These are phyloP conservation scores for Rhododendron kiyosumense DNA, from an alignment of 148 eudicot species.

Conservation along the genomic window DNA sequence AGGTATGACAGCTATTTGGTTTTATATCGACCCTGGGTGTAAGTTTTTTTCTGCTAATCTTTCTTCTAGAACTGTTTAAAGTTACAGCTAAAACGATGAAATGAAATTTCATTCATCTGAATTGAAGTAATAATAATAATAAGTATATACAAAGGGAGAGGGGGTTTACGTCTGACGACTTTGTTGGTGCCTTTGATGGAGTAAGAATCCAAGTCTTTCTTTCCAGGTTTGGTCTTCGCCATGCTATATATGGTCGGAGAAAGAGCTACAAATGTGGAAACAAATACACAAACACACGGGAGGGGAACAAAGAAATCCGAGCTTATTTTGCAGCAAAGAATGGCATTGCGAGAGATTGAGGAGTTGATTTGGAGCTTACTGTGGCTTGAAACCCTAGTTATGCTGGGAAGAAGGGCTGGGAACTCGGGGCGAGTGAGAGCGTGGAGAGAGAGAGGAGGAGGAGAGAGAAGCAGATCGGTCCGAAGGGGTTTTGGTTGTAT, in stretches of 20 bases:
- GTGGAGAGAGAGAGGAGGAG: not conserved
- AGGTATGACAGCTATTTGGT: not conserved
- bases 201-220: conserved; percentile 38
- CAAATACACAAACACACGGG: not conserved
- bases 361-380: not conserved
- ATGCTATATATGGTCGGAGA: not conserved
- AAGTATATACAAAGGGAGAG: not conserved
- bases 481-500: conserved; percentile 12
- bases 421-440: not conserved
- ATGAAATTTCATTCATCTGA: not conserved
- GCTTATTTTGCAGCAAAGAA: not conserved
- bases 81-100: not conserved
- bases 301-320: not conserved
- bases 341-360: not conserved
- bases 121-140: not conserved
- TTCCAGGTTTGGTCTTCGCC: conserved; percentile 47
- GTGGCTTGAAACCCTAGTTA: conserved; percentile 14
- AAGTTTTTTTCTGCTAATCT: not conserved
- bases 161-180: conserved; percentile 26
- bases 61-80: not conserved
- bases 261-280: not conserved
- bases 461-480: conserved; percentile 1
- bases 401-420: not conserved
- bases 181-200: conserved; percentile 43
- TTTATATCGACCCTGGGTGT: not conserved